Evolutionary conservation across 1,284 basidiomycete genomes (phyloP), one percentile per base, ranked within the genome.

Genomic region (Naganishia liquefaciens): DNA sequence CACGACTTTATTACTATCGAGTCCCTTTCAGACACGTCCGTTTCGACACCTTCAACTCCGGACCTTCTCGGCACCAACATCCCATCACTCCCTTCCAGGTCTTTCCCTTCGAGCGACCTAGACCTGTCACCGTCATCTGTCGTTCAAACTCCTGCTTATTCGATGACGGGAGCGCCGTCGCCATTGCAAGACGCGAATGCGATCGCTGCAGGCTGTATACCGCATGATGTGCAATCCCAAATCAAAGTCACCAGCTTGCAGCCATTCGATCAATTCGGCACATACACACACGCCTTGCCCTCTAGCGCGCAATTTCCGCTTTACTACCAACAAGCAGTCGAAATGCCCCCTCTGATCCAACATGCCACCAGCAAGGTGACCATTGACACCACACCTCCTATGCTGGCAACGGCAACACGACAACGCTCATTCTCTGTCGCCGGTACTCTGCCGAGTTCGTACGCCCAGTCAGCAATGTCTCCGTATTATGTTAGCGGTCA

Each of bases 31-130:
- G 52, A 54, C 25, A 39, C 62, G 10, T 54, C 42, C 7, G 25
- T 54, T 13, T 63, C 62, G 15, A 33, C 60, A n/a, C 60, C 60
- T 0, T 62, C 62, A 13, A 54, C 62, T 30, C 52, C 62, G 11
- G 52, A 52, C 40, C 55, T 49, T 15, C 55, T 50, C 6, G 55
- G 55, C 23, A 60, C 46, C 42, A 60, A 50, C 43, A 49, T 50
- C 46, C 9, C 44, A 2, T 60, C 46, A 2, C 19, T 60, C 30
- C 33, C 55, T 4, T 4, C 9, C n/a, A 49, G 23, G 21, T n/a
- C 28, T 25, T 49, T 60, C 33, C 17, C 40, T 17, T 21, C 28
- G 21, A 39, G 40, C 9, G 55, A 60, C 13, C 30, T 60, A n/a
- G 37, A 25, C 30, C 39, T 21, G n/a, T 60, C 55, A 5, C 55